phyloP scores from a whole-genome alignment of 2,329 filamentous ascomycete genomes.

The Venturiaceae sp. region DNA sequence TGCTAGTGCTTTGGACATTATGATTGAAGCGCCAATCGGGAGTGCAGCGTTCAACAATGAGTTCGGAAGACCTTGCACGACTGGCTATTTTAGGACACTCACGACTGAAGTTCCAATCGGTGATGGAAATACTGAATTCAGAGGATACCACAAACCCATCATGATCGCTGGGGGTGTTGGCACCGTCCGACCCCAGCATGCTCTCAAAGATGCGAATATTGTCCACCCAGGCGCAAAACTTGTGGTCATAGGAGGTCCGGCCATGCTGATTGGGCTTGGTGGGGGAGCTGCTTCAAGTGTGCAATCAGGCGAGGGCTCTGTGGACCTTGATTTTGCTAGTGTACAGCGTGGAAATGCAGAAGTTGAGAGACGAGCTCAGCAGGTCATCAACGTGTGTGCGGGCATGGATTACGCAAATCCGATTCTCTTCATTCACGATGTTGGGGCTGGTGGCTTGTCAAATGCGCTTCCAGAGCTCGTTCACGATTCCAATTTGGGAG shows the following conservation, averaged over 20 bases:
- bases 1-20: constrained; percentile 89
- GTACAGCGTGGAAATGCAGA: constrained; percentile 96
- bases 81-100: constrained; percentile 86
- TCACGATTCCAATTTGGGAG: constrained; percentile 83
- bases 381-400: constrained; percentile 93
- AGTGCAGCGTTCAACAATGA: constrained; percentile 97
- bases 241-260: constrained; percentile 87
- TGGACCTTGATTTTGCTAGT: constrained; percentile 92
- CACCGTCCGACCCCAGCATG: constrained; percentile 82
- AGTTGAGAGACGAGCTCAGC: constrained; percentile 89
- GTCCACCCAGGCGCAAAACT: constrained; percentile 84
- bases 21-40: constrained; percentile 93
- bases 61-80: constrained; percentile 81
- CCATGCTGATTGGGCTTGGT: constrained; percentile 95
- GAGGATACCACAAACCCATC: constrained; percentile 96
- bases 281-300: constrained; percentile 92
- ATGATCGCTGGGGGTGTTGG: constrained; percentile 97
- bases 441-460: constrained; percentile 83
- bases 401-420: constrained; percentile 77
- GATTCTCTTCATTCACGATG: constrained; percentile 95
- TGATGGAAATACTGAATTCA: constrained; percentile 56
- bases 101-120: constrained; percentile 57
- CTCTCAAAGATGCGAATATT: constrained; percentile 69
- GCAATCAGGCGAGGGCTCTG: constrained; percentile 76
- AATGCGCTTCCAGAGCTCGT: constrained; percentile 82